A percentile compares a stretch with the other conserved stretches of the same genome.
These are phyloP conservation scores for Wickerhamiella australiensis DNA, from an alignment of 805 yeast species.

Conservation along the genomic window DNA sequence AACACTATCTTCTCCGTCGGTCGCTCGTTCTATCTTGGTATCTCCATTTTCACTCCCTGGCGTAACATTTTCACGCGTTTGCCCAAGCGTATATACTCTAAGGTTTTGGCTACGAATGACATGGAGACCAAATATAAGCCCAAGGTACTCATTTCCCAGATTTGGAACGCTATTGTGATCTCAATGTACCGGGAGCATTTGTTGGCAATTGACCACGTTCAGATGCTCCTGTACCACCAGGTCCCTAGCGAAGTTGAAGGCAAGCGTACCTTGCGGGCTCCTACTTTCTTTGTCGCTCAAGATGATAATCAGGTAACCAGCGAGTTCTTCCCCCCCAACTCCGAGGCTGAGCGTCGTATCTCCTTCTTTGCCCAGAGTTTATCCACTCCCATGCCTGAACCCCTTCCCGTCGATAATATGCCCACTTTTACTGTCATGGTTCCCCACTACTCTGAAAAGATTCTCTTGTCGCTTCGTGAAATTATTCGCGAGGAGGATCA, in stretches of 20 bases:
- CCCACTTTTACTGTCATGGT: constrained; percentile 95
- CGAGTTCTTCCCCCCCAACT: constrained; percentile 91
- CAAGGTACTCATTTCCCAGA: constrained; percentile 93
- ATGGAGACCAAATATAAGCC: constrained; percentile 99
- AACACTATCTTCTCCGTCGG: constrained; percentile 95
- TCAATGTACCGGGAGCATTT: constrained; percentile 99
- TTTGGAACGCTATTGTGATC: constrained; percentile 97
- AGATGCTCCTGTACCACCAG: constrained; percentile 92
- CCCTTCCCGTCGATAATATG: constrained; percentile 98
- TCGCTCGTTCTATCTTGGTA: constrained; percentile 96
- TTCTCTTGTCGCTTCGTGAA: constrained; percentile 82
- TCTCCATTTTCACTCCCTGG: constrained; percentile 98
- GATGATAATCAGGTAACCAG: constrained; percentile 91
- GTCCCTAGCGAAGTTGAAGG: constrained; percentile 98
- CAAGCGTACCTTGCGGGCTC: constrained; percentile 95
- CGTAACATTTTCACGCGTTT: constrained; percentile 94
- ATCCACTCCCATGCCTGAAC: constrained; percentile 98
- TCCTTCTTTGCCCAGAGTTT: constrained; percentile 98
- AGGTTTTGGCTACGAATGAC: constrained; percentile 94
- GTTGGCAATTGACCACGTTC: constrained; percentile 96
- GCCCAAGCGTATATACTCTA: constrained; percentile 97
- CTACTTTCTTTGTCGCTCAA: constrained; percentile 96
- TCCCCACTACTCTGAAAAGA: constrained; percentile 95
- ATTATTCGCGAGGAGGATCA: constrained; percentile 96
- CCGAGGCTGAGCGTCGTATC: constrained; percentile 99